Conservation (phyloP, 495 filamentous ascomycete species). For the Lophiotrema nucula region DNA sequence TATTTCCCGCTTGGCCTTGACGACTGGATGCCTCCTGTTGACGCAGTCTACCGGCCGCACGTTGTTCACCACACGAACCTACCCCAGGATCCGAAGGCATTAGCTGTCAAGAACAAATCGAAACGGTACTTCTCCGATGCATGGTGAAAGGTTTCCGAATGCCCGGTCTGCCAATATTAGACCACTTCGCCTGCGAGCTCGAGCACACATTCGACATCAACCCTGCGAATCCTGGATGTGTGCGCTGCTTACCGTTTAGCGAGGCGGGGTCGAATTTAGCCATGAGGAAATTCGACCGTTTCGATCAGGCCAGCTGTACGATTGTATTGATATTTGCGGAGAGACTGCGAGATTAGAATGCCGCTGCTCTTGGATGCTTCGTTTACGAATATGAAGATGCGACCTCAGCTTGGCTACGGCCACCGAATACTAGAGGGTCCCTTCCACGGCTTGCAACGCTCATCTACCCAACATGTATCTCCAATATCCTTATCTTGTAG, state of each 20-base stretch:
- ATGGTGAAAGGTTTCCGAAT: conserved; percentile 29
- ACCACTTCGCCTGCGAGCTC: too few species aligned
- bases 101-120: conserved; percentile 64
- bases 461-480: too few species aligned
- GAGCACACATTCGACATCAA: too few species aligned
- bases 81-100: conserved; percentile 70
- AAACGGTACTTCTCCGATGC: conserved; percentile 83
- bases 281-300: background rate
- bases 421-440: too few species aligned
- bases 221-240: too few species aligned
- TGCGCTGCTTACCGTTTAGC: too few species aligned
- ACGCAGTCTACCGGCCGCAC: conserved; percentile 89
- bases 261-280: conserved; percentile 8
- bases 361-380: too few species aligned
- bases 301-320: background rate
- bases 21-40: conserved; percentile 90
- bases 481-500: too few species aligned
- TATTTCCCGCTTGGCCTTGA: conserved; percentile 87
- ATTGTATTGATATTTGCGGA: conserved; percentile 1
- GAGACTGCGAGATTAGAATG: background rate
- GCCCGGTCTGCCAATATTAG: background rate
- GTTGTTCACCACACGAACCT: conserved; percentile 85
- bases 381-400: too few species aligned
- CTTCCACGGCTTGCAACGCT: too few species aligned
- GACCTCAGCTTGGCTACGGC: too few species aligned